Conservation (phyloP, 805 yeast species). For the Saccharomycopsis olivae region DNA sequence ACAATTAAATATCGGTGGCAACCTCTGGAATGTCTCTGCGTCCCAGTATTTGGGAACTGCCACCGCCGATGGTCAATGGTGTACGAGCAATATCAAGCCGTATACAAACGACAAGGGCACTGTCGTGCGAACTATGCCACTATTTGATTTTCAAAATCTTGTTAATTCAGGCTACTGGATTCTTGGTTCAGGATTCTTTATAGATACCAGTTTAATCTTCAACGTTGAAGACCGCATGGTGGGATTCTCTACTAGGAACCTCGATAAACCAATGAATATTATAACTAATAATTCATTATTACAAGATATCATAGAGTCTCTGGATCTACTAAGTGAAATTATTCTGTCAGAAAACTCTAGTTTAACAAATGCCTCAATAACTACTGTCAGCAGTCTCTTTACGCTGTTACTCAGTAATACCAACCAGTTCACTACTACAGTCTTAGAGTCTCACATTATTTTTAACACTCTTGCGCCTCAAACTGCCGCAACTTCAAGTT, state of each 20-base stretch:
- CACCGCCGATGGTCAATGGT: not conserved
- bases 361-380: not conserved
- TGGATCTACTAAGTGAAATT: not conserved
- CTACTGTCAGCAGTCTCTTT: conserved; percentile 8
- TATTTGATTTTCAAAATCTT: conserved; percentile 4
- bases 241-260: conserved; percentile 7
- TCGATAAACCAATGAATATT: not conserved
- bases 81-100: conserved; percentile 4
- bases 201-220: conserved; percentile 3
- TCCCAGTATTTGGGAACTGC: conserved; percentile 5
- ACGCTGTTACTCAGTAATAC: conserved; percentile 3
- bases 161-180: conserved; percentile 7
- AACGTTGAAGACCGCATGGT: conserved; percentile 8
- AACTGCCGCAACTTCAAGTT: not conserved
- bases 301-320: too few species aligned
- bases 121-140: not conserved
- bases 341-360: not conserved
- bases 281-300: conserved; percentile 3
- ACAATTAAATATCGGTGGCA: conserved; percentile 8
- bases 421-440: conserved; percentile 6
- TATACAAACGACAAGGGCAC: not conserved
- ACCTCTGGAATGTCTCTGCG: conserved; percentile 9
- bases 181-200: conserved; percentile 5
- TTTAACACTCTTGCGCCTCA: conserved; percentile 11
- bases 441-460: conserved; percentile 8